These are phyloP conservation scores for Selaginella tamariscina DNA, from an alignment of 75 land plant genomes.

Conservation along the genomic window DNA sequence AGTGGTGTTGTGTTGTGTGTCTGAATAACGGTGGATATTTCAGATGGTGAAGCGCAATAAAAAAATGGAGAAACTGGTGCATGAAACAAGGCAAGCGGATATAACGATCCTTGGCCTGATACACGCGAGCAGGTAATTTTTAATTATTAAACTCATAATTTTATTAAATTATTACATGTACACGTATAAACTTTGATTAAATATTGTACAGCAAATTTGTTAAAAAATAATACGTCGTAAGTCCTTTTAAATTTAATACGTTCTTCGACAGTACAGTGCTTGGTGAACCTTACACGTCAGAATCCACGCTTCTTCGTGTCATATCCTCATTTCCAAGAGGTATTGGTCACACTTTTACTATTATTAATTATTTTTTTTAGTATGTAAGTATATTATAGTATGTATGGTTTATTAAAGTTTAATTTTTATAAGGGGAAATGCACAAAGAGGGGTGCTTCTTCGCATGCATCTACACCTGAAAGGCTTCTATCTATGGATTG, in stretches of 20 bases:
- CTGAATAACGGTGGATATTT: too few relatives aligned
- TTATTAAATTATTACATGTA: constrained; percentile 9
- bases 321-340: constrained; percentile 14
- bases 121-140: constrained; percentile 59
- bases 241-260: neutral
- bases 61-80: constrained; percentile 21
- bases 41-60: constrained; percentile 42
- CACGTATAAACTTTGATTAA: neutral
- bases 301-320: constrained; percentile 36
- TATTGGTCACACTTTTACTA: neutral
- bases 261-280: constrained; percentile 45
- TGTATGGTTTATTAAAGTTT: neutral
- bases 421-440: constrained; percentile 47
- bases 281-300: constrained; percentile 45
- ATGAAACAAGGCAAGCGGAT: constrained; percentile 18
- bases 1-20: too few relatives aligned
- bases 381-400: neutral
- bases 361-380: neutral
- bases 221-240: neutral
- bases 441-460: constrained; percentile 31
- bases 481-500: constrained; percentile 67
- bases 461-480: constrained; percentile 23
- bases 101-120: constrained; percentile 20
- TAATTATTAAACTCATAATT: neutral
- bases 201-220: neutral